phyloP scores from a whole-genome alignment of 441 rosid genomes.

The Mallotus repandus region DNA sequence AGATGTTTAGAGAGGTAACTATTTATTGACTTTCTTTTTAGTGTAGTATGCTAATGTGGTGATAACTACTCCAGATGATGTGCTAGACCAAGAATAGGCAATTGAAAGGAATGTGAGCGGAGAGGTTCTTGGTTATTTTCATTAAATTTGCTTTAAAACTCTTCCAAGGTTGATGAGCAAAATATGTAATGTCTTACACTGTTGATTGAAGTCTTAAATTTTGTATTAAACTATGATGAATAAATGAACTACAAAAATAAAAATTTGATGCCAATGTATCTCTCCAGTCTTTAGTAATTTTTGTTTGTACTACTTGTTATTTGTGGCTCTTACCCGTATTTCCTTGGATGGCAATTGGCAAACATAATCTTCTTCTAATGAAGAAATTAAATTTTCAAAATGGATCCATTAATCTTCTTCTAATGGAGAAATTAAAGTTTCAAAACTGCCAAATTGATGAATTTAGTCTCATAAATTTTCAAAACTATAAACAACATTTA shows the following conservation, averaged over 20 bases:
- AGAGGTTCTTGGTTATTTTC: slow-evolving; percentile 88
- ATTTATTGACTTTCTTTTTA: not conserved
- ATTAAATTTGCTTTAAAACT: slow-evolving; percentile 33
- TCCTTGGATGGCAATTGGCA: not conserved
- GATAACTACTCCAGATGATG: slow-evolving; percentile 83
- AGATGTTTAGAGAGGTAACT: too few species aligned
- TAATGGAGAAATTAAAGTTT: too few species aligned
- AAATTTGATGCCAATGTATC: not conserved
- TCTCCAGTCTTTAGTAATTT: not conserved
- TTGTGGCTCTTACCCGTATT: not conserved
- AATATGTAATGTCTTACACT: not conserved
- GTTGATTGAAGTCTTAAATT: not conserved
- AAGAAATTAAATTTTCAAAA: too few species aligned
- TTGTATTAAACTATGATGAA: not conserved
- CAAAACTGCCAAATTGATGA: too few species aligned
- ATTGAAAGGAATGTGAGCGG: slow-evolving; percentile 76
- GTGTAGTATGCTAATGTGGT: slow-evolving; percentile 94
- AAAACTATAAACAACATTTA: too few species aligned
- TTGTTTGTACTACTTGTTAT: not conserved
- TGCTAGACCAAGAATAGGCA: slow-evolving; percentile 96
- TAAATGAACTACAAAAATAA: not conserved
- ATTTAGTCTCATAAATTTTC: too few species aligned
- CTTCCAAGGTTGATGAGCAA: not conserved
- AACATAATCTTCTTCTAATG: too few species aligned
- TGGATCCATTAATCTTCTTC: too few species aligned